These are phyloP conservation scores for Lepidium sativum DNA, from an alignment of 345 rosid species.

Conservation along the genomic window DNA sequence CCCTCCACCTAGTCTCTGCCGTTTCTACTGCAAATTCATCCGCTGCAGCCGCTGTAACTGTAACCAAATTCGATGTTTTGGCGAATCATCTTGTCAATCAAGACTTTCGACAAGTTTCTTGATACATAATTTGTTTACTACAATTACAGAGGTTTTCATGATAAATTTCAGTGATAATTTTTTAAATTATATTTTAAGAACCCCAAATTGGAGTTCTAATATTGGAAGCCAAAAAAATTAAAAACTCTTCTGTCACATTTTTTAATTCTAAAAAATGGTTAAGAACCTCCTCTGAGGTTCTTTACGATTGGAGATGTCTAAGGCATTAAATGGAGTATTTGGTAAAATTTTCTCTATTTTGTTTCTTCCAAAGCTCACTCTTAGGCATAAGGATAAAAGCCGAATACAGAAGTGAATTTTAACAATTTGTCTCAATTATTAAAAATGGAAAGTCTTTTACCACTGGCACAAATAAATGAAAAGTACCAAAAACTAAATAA, in stretches of 20 bases:
- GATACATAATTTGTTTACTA: constrained; percentile 76
- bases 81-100: constrained; percentile 46
- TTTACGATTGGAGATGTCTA: no score
- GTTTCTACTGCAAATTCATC: constrained; percentile 23
- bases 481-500: background rate
- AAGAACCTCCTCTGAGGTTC: no score
- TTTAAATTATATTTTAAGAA: no score
- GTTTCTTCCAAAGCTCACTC: background rate
- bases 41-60: constrained; percentile 30
- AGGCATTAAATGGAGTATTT: no score
- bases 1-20: constrained; percentile 25
- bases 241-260: no score
- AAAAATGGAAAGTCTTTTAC: background rate
- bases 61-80: constrained; percentile 56
- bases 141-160: constrained; percentile 77
- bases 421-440: constrained; percentile 15
- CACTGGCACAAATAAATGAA: background rate
- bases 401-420: background rate
- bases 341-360: no score
- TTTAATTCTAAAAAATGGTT: no score
- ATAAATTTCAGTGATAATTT: constrained; percentile 70
- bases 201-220: no score
- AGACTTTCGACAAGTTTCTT: constrained; percentile 71
- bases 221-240: no score
- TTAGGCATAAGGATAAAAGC: background rate